Evolutionary conservation across 2,329 filamentous ascomycete genomes (phyloP), one percentile per base, ranked within the genome.

Genomic region (Biscogniauxia sp.): DNA sequence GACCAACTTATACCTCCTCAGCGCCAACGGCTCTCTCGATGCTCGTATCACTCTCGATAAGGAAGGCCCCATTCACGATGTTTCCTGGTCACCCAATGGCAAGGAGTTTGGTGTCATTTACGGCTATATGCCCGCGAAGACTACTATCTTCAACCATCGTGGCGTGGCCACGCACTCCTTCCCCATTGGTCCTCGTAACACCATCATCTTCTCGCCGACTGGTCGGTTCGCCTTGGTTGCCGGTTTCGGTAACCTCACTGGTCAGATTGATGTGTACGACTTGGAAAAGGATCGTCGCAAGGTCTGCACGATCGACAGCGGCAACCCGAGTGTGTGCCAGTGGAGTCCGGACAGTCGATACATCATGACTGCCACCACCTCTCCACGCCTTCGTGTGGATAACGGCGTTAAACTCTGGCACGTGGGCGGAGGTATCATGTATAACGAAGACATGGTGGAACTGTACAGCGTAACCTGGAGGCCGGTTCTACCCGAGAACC

Each of bases 111-210:
- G 93, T 73, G 95, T 99, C 32, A 89, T 97, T 17, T 99, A 99
- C 74, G 95, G 95, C 63, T 98, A 92, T 77, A 98, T 97, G 93
- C 95, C 95, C n/a, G 92, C 95, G 59, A 98, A 98, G 84, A 95
- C 94, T 3, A 97, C 94, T 68, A 95, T 99, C 68, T 99, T 98
- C 85, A 97, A 97, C 76, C 86, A 90, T 70, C 89, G 92, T 65
- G 95, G 91, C 64, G 85, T 93, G 61, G 83, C 90, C 20, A 90
- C 89, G 60, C 92, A 97, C 78, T 91, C 84, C 61, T 97, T 99
- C 78, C 87, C 92, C 56, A 84, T 97, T 57, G 89, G 83, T 2
- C 95, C 95, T 13, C 89, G 95, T 72, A 99, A 99, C 79, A 98
- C 94, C 56, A 95, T 98, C 72, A 83, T 89, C 56, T 99, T 97